Percentiles rank a stretch among this genome's conserved stretches.
These are phyloP conservation scores for Medicago ruthenica DNA, from an alignment of 306 rosid species.

Conservation along the genomic window DNA sequence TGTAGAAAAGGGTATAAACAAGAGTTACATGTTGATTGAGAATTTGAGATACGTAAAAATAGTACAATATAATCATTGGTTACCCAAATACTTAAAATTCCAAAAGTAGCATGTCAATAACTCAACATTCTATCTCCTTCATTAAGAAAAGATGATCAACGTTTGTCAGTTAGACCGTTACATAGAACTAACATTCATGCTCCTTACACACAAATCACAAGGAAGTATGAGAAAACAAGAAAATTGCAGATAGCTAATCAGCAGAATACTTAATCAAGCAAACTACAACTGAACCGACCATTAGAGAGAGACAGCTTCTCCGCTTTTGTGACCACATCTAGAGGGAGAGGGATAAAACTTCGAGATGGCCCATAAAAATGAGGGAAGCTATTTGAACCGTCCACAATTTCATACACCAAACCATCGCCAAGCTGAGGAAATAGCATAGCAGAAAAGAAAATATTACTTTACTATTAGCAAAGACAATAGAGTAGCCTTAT, in stretches of 20 bases:
- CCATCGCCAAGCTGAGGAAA: constrained; percentile 81
- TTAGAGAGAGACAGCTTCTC: constrained; percentile 66
- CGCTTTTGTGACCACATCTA: constrained; percentile 65
- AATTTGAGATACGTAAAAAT: background rate
- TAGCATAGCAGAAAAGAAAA: constrained; percentile 6
- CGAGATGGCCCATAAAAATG: constrained; percentile 87
- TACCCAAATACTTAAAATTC: background rate
- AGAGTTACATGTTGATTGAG: constrained; percentile 1
- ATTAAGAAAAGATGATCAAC: constrained; percentile 19
- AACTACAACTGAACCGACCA: constrained; percentile 70
- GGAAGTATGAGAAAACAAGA: constrained; percentile 16
- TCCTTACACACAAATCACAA: constrained; percentile 24
- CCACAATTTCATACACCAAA: constrained; percentile 78
- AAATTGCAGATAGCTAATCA: constrained; percentile 3
- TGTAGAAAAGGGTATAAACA: background rate
- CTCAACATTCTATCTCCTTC: constrained; percentile 10
- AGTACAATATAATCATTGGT: background rate
- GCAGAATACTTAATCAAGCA: constrained; percentile 51
- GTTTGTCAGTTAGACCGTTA: constrained; percentile 4
- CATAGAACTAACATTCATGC: background rate
- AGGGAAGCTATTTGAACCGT: constrained; percentile 75
- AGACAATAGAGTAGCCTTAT: constrained; percentile 1
- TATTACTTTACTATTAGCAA: constrained; percentile 8
- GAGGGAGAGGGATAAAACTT: constrained; percentile 73
- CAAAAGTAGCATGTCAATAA: background rate